Evolutionary conservation across 768 basidiomycete genomes (phyloP).

Genomic region (Russula ochroleuca): DNA sequence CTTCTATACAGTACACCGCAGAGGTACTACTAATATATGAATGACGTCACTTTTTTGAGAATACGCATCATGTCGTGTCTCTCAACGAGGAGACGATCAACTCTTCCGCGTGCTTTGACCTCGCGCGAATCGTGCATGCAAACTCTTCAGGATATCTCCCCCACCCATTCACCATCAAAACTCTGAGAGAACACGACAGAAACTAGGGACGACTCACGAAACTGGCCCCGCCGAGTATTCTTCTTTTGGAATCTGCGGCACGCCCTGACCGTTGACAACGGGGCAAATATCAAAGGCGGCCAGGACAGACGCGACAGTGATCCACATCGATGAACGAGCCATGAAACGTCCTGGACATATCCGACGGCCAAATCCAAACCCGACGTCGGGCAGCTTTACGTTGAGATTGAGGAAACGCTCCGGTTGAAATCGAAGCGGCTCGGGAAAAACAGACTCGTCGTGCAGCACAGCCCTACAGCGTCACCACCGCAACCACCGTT

Average conservation of each 20-base stretch:
- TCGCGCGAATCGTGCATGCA: conserved; percentile 29
- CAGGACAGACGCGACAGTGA: conserved; percentile 16
- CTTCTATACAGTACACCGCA: too few relatives aligned
- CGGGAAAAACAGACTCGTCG: conserved; percentile 15
- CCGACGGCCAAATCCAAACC: conserved; percentile 24
- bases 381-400: conserved; percentile 6
- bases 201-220: conserved; percentile 14
- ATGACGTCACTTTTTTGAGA: too few relatives aligned
- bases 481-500: neutral
- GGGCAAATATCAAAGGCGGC: conserved; percentile 20
- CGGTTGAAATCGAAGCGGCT: conserved; percentile 18
- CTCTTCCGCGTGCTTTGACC: conserved; percentile 18
- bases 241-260: conserved; percentile 12
- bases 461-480: conserved; percentile 21
- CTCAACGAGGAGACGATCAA: conserved; percentile 22
- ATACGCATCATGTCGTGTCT: neutral
- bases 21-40: too few relatives aligned
- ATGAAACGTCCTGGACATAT: conserved; percentile 23
- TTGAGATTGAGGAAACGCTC: conserved; percentile 23
- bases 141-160: conserved; percentile 28
- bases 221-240: conserved; percentile 14
- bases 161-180: neutral
- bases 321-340: conserved; percentile 23
- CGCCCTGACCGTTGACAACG: neutral
- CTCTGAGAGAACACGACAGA: neutral